These are phyloP conservation scores for Pestalotiopsis sp. DNA, from an alignment of 2,329 filamentous ascomycete genomes.

Conservation along the genomic window DNA sequence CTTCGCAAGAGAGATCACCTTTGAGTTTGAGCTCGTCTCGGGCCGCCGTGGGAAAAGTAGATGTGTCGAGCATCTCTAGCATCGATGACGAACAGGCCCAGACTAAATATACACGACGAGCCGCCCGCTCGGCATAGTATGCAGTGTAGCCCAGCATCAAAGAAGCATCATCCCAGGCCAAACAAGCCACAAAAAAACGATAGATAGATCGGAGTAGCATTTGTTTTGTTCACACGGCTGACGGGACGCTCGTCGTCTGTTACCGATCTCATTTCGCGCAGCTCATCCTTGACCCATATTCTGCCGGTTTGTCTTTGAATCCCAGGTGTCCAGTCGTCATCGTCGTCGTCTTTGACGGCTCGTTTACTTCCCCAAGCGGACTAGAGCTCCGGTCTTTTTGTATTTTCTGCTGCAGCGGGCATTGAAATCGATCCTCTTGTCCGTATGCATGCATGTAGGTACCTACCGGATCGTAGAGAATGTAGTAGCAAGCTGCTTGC, in stretches of 20 bases:
- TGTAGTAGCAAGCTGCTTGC: not conserved
- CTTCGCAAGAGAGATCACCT: not conserved
- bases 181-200: not conserved
- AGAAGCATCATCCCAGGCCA: not conserved
- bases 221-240: not conserved
- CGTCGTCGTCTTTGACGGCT: not conserved
- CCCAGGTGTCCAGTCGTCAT: slow-evolving; percentile 1
- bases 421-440: not conserved
- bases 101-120: not conserved
- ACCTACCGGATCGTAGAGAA: not conserved
- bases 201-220: not conserved
- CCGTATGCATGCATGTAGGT: not conserved
- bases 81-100: not conserved
- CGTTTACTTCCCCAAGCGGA: not conserved
- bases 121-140: not conserved
- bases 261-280: not conserved
- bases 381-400: not conserved
- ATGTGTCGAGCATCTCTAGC: not conserved
- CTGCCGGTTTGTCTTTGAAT: not conserved
- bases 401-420: not conserved
- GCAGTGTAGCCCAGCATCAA: not conserved
- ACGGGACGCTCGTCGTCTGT: not conserved
- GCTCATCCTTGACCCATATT: not conserved
- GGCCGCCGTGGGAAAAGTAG: not conserved
- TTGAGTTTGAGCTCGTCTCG: not conserved